These are phyloP conservation scores for Vitis hybrid DNA, from an alignment of 177 flowering plant species.

Conservation along the genomic window DNA sequence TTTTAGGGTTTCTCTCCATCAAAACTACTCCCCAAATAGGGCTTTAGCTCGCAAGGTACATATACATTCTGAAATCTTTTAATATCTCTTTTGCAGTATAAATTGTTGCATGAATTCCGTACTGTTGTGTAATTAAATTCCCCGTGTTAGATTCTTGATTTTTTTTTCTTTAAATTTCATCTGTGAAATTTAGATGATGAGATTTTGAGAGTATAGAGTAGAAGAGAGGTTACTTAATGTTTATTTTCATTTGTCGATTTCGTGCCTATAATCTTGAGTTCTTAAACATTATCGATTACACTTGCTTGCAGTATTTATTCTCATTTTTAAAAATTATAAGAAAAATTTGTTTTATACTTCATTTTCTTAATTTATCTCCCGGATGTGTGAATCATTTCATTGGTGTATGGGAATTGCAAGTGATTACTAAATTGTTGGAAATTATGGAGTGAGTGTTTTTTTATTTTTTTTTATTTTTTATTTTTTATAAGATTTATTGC, in stretches of 20 bases:
- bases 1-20: slow-evolving; percentile 5
- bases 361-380: not conserved
- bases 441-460: not conserved
- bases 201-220: no score
- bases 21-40: not conserved
- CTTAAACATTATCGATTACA: no score
- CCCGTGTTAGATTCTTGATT: no score
- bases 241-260: not conserved
- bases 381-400: no score
- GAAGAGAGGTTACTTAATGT: no score
- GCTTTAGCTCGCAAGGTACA: slow-evolving; percentile 5
- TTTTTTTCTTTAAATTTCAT: not conserved
- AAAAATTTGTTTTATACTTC: not conserved
- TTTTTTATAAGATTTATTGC: not conserved
- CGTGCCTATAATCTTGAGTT: no score
- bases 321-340: not conserved
- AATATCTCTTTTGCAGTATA: no score
- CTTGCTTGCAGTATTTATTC: not conserved
- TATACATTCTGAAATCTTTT: no score
- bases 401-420: not conserved
- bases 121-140: not conserved
- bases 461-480: not conserved
- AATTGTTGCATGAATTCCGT: not conserved
- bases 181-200: no score
- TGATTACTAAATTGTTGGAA: not conserved